Percentiles rank a stretch among this genome's conserved stretches.
phyloP scores from a whole-genome alignment of 1,139 yeast species.

The Wickerhamomyces sp. region DNA sequence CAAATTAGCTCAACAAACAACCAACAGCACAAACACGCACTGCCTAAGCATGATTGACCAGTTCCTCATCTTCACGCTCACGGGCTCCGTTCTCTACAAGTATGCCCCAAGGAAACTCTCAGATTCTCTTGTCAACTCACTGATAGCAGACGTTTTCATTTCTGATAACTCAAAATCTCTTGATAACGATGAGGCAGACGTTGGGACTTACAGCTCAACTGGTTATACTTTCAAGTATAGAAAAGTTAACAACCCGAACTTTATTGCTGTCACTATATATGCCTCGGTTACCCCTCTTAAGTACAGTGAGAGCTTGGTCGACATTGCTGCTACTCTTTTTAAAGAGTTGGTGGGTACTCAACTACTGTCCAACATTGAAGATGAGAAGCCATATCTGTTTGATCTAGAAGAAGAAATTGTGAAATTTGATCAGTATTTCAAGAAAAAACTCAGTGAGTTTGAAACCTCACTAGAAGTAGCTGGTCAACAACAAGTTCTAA shows the following conservation, averaged over 20 bases:
- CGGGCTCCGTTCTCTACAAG: constrained; percentile 55
- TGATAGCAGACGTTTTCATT: constrained; percentile 47
- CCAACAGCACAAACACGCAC: too few relatives aligned
- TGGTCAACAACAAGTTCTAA: constrained; percentile 4
- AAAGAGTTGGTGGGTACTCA: constrained; percentile 27
- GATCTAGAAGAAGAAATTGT: constrained; percentile 25
- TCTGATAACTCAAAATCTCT: constrained; percentile 27
- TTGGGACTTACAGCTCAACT: constrained; percentile 30
- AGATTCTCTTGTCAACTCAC: constrained; percentile 39
- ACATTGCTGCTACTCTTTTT: constrained; percentile 26
- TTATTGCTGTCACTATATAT: constrained; percentile 28
- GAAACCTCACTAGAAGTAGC: constrained; percentile 1
- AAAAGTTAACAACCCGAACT: constrained; percentile 20
- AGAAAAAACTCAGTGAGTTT: constrained; percentile 26
- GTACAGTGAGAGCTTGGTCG: constrained; percentile 30
- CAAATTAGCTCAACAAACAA: too few relatives aligned
- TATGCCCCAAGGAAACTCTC: constrained; percentile 41
- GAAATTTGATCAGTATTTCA: constrained; percentile 29
- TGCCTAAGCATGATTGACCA: constrained; percentile 44
- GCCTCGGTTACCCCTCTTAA: constrained; percentile 29
- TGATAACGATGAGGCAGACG: constrained; percentile 19
- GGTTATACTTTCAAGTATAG: constrained; percentile 30
- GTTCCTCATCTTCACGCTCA: constrained; percentile 47
- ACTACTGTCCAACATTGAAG: constrained; percentile 24
- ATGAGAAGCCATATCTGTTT: constrained; percentile 22